A percentile compares a stretch with the other conserved stretches of the same genome.
phyloP scores from a whole-genome alignment of 1,284 basidiomycete genomes.

The Microbotryum violaceum region DNA sequence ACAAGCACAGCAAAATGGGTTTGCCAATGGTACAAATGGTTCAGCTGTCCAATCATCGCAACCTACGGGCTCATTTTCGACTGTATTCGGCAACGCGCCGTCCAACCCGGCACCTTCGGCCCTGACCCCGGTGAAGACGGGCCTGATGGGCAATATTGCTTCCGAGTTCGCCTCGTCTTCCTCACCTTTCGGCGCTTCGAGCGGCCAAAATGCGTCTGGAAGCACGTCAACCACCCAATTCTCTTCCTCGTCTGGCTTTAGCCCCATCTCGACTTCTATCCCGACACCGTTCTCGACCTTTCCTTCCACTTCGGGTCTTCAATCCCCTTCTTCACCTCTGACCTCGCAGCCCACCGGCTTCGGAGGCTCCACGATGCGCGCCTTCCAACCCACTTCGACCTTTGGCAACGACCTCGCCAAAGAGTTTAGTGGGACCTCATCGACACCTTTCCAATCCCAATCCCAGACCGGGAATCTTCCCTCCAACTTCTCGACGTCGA shows the following conservation, averaged over 20 bases:
- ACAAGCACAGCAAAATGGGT: constrained; percentile 45
- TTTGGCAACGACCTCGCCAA: constrained; percentile 68
- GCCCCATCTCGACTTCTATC: constrained; percentile 37
- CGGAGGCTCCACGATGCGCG: constrained; percentile 57
- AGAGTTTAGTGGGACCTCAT: constrained; percentile 7
- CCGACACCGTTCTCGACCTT: constrained; percentile 27
- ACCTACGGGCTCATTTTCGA: constrained; percentile 38
- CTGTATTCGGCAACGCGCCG: constrained; percentile 12
- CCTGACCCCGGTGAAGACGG: constrained; percentile 36
- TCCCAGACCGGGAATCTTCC: background rate
- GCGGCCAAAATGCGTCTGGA: constrained; percentile 34
- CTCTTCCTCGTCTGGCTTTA: constrained; percentile 47
- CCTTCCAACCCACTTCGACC: constrained; percentile 82
- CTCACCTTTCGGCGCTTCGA: background rate
- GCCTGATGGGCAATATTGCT: constrained; percentile 40
- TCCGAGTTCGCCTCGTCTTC: constrained; percentile 38
- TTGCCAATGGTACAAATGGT: constrained; percentile 1
- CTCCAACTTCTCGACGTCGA: background rate
- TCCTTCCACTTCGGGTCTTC: constrained; percentile 6
- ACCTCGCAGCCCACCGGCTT: constrained; percentile 75
- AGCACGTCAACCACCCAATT: constrained; percentile 48
- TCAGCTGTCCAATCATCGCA: constrained; percentile 27
- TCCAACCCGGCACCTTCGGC: constrained; percentile 12
- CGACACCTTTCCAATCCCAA: background rate
- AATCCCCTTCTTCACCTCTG: constrained; percentile 39